Percentiles rank a stretch among this genome's conserved stretches.
Conservation (phyloP, 2,329 filamentous ascomycete genomes). For the Trichoderma atroviride region DNA sequence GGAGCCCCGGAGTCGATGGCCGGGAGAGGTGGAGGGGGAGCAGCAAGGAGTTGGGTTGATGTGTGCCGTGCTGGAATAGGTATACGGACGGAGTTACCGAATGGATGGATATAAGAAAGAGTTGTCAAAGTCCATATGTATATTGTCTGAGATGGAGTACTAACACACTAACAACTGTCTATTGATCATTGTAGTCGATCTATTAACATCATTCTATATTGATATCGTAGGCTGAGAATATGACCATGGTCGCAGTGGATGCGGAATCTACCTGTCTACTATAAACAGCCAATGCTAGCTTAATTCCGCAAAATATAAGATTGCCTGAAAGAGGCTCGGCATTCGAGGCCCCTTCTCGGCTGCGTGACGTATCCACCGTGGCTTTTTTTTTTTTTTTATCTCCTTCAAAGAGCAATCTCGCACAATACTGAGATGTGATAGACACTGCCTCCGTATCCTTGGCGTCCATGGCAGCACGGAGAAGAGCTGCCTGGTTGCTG, state of each 20-base stretch:
- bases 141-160: neutral
- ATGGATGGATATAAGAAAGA: neutral
- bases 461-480: neutral
- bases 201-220: neutral
- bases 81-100: neutral
- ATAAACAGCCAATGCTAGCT: neutral
- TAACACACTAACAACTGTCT: neutral
- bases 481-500: too few relatives aligned
- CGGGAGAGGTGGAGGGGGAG: neutral
- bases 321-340: neutral
- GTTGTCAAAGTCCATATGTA: neutral
- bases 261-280: neutral
- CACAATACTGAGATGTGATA: constrained; percentile 13
- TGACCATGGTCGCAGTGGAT: neutral
- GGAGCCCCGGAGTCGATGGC: neutral
- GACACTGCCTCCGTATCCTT: neutral
- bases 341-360: neutral
- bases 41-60: neutral
- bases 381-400: neutral
- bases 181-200: neutral
- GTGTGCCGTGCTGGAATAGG: neutral
- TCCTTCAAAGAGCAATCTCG: constrained; percentile 3
- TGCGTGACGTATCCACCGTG: neutral
- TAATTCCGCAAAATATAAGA: neutral
- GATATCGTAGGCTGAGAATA: neutral